These are phyloP conservation scores for Urtica urens DNA, from an alignment of 306 rosid genomes.

Conservation along the genomic window DNA sequence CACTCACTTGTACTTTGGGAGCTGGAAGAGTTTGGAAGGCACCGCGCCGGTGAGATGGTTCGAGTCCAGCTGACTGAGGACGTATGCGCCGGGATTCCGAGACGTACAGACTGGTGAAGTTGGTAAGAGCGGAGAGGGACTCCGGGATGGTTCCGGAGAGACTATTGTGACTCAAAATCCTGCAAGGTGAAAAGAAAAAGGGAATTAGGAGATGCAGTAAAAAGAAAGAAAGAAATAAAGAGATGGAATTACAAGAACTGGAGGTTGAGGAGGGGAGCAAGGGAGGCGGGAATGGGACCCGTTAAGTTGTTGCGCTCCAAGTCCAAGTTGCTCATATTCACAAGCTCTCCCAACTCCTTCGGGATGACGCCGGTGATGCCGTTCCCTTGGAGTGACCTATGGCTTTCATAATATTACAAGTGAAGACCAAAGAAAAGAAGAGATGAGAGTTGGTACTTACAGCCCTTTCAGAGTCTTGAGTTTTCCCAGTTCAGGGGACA, in stretches of 20 bases:
- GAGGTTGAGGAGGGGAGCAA: conserved; percentile 63
- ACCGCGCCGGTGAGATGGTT: conserved; percentile 66
- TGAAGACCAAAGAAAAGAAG: too few relatives aligned
- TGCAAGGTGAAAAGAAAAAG: too few relatives aligned
- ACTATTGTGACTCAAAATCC: conserved; percentile 74
- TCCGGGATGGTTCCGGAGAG: conserved; percentile 72
- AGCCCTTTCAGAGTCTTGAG: too few relatives aligned
- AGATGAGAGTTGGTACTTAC: too few relatives aligned
- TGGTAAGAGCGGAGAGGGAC: conserved; percentile 51
- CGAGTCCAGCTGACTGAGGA: conserved; percentile 68
- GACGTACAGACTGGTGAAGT: conserved; percentile 64
- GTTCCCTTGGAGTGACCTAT: conserved; percentile 87
- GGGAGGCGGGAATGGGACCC: conserved; percentile 77
- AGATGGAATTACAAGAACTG: conserved; percentile 93
- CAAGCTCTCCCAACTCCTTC: conserved; percentile 62
- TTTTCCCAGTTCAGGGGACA: too few relatives aligned
- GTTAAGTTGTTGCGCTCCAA: conserved; percentile 58
- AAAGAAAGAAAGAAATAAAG: too few relatives aligned
- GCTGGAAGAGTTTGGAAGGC: conserved; percentile 44
- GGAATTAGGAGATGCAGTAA: too few relatives aligned
- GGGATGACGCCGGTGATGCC: conserved; percentile 67
- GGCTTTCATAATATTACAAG: too few relatives aligned
- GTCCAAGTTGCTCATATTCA: conserved; percentile 61
- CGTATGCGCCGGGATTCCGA: conserved; percentile 23
- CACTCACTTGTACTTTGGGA: conserved; percentile 83